A percentile compares a stretch with the other conserved stretches of the same genome.
Evolutionary conservation across 2,329 filamentous ascomycete species (phyloP).

Genomic region (Aspergillus sp.): DNA sequence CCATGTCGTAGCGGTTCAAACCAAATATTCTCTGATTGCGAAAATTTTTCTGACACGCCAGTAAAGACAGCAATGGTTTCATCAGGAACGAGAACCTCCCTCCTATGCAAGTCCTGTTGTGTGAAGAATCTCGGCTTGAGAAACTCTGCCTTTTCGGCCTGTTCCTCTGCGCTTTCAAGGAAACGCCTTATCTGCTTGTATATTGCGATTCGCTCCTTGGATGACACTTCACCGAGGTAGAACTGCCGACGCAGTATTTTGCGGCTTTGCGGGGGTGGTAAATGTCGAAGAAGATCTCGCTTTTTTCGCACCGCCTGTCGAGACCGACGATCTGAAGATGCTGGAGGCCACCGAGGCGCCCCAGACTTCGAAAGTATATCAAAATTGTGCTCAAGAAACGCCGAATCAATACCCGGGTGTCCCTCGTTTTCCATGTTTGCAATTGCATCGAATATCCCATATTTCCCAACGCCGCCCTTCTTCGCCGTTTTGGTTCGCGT

Average conservation of each 20-base stretch:
- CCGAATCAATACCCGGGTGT: not conserved
- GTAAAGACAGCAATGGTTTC: slow-evolving; percentile 34
- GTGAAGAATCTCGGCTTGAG: not conserved
- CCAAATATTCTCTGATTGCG: slow-evolving; percentile 40
- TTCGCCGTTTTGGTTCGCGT: not conserved
- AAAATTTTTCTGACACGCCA: slow-evolving; percentile 29
- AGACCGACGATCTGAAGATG: not conserved
- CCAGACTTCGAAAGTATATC: not conserved
- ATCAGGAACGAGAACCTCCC: slow-evolving; percentile 33
- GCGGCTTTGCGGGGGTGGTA: not conserved
- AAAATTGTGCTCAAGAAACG: not conserved
- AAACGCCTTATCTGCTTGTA: not conserved
- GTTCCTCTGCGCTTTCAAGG: not conserved
- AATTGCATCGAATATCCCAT: not conserved
- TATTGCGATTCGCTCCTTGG: not conserved
- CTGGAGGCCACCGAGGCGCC: too few relatives aligned
- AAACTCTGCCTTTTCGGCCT: not conserved
- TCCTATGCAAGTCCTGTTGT: not conserved
- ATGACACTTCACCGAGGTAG: not conserved
- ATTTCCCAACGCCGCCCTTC: not conserved
- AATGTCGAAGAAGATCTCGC: not conserved
- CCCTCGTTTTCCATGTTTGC: not conserved
- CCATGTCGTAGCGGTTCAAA: slow-evolving; percentile 35
- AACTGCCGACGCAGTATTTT: not conserved
- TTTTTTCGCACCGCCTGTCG: not conserved